A percentile compares a stretch with the other conserved stretches of the same genome.
These are phyloP conservation scores for Candida pseudofarinosa DNA, from an alignment of 805 yeast species.

Conservation along the genomic window DNA sequence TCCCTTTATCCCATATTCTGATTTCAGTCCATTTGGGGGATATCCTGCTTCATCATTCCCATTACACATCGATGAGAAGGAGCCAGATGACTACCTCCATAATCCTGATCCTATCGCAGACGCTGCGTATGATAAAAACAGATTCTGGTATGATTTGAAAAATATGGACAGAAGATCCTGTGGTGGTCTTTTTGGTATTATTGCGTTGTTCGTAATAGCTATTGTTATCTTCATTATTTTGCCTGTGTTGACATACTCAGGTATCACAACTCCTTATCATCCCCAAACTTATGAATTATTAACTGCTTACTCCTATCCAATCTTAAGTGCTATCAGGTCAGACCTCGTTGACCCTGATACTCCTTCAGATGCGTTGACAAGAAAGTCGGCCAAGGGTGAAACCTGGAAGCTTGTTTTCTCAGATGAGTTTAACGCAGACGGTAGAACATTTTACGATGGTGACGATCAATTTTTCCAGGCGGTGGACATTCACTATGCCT, in stretches of 20 bases:
- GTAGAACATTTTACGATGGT: slow-evolving; percentile 40
- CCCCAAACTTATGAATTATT: slow-evolving; percentile 41
- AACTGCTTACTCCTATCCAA: slow-evolving; percentile 40
- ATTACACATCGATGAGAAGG: slow-evolving; percentile 84
- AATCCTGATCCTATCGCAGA: slow-evolving; percentile 95
- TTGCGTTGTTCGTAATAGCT: slow-evolving; percentile 56
- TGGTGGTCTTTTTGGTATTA: slow-evolving; percentile 57
- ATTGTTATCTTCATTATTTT: slow-evolving; percentile 65
- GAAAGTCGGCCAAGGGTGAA: slow-evolving; percentile 12
- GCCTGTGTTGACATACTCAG: slow-evolving; percentile 84
- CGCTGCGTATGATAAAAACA: slow-evolving; percentile 72
- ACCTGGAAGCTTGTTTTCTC: slow-evolving; percentile 36
- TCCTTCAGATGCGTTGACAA: slow-evolving; percentile 25
- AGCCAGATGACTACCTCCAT: slow-evolving; percentile 90
- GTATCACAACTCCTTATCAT: slow-evolving; percentile 38
- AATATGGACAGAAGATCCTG: slow-evolving; percentile 59
- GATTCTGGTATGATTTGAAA: slow-evolving; percentile 61
- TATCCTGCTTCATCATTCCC: slow-evolving; percentile 91
- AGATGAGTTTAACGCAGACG: slow-evolving; percentile 42
- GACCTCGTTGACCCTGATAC: slow-evolving; percentile 40
- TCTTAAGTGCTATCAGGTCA: slow-evolving; percentile 33
- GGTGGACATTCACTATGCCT: slow-evolving; percentile 77
- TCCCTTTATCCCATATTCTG: slow-evolving; percentile 46
- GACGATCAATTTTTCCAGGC: slow-evolving; percentile 67
- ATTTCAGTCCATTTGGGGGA: slow-evolving; percentile 94